phyloP scores from a whole-genome alignment of 2,329 filamentous ascomycete genomes.

The Fusarium vanettenii region DNA sequence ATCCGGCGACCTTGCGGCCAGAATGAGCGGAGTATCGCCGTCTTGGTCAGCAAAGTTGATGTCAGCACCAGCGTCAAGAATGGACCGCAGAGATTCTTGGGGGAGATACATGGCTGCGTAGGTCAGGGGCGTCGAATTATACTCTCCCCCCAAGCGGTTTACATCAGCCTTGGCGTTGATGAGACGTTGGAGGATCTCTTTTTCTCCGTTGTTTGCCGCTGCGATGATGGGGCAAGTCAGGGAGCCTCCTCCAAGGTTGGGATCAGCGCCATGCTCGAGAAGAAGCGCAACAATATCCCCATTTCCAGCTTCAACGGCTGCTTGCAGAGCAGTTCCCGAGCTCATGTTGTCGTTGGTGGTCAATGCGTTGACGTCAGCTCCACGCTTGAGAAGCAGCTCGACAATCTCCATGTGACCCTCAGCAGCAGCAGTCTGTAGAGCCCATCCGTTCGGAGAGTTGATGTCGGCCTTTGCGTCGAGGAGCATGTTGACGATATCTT shows the following conservation, averaged over 20 bases:
- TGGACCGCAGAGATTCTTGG: slow-evolving; percentile 42
- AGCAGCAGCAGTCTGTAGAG: slow-evolving; percentile 52
- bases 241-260: slow-evolving; percentile 51
- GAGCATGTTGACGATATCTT: slow-evolving; percentile 45
- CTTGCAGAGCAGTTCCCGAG: slow-evolving; percentile 54
- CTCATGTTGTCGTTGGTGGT: slow-evolving; percentile 43
- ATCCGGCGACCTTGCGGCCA: slow-evolving; percentile 49
- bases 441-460: slow-evolving; percentile 51
- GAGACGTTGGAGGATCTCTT: slow-evolving; percentile 50
- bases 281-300: slow-evolving; percentile 51
- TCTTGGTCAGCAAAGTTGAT: slow-evolving; percentile 50
- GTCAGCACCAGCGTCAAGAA: slow-evolving; percentile 52
- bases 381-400: slow-evolving; percentile 47
- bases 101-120: slow-evolving; percentile 51
- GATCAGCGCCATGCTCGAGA: slow-evolving; percentile 51
- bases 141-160: slow-evolving; percentile 49
- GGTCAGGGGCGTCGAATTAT: slow-evolving; percentile 51
- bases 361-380: slow-evolving; percentile 50
- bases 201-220: slow-evolving; percentile 49
- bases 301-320: slow-evolving; percentile 50
- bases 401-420: slow-evolving; percentile 51
- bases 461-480: slow-evolving; percentile 49
- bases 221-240: slow-evolving; percentile 51
- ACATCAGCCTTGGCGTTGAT: slow-evolving; percentile 50
- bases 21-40: slow-evolving; percentile 53